Percentiles rank a stretch among this genome's conserved stretches.
Conservation (phyloP, 805 yeast genomes). For the Candida ficus region DNA sequence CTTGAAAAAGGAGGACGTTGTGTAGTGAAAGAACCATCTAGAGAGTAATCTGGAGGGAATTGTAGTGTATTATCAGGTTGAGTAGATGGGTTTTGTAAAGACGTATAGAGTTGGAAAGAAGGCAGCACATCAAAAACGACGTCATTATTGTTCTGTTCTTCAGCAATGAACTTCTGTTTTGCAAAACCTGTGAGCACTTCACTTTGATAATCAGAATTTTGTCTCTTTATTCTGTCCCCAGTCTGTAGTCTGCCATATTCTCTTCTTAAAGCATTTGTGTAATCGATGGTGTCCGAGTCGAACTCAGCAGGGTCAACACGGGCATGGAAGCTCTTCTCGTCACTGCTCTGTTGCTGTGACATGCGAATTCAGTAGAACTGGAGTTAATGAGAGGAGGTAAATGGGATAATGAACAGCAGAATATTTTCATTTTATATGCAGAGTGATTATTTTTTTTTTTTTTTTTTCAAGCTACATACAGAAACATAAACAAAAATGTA, state of each 20-base stretch:
- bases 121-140: conserved; percentile 52
- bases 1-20: not conserved
- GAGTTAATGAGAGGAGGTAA: no score
- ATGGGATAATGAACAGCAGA: no score
- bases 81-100: conserved; percentile 34
- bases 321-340: no score
- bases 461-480: no score
- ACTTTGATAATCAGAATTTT: not conserved
- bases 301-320: not conserved
- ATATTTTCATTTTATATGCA: no score
- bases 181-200: conserved; percentile 5
- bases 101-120: conserved; percentile 64
- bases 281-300: conserved; percentile 9
- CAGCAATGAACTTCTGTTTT: conserved; percentile 2
- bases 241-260: conserved; percentile 6
- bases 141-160: conserved; percentile 5
- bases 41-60: conserved; percentile 31
- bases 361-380: no score
- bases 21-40: not conserved
- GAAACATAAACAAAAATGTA: no score
- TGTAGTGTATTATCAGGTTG: conserved; percentile 30
- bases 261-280: conserved; percentile 10
- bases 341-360: no score
- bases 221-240: conserved; percentile 1
- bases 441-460: no score